These are phyloP conservation scores for Hericium rajendrae DNA, from an alignment of 768 basidiomycete species.

Conservation along the genomic window DNA sequence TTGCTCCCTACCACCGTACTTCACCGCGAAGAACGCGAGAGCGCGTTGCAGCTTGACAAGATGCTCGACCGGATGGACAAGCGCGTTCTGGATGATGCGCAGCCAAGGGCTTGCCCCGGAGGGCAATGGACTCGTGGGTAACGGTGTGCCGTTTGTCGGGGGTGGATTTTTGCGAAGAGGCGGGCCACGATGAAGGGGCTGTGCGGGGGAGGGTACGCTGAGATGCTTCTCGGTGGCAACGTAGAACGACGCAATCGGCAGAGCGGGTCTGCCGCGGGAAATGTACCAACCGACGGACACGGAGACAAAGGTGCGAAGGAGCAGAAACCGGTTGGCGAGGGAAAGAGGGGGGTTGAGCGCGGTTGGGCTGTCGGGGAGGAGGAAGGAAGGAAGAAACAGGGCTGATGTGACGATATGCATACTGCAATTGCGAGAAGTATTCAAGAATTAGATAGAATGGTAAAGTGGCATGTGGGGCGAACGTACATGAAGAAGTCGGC, in stretches of 20 bases:
- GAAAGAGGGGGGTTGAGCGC: conserved; percentile 15
- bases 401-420: conserved; percentile 61
- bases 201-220: conserved; percentile 15
- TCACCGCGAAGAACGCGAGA: conserved; percentile 32
- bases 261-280: conserved; percentile 40
- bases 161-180: conserved; percentile 18
- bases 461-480: neutral
- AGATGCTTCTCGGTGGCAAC: conserved; percentile 14
- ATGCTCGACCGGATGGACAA: conserved; percentile 54
- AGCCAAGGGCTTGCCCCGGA: conserved; percentile 35
- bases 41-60: conserved; percentile 41
- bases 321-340: conserved; percentile 33
- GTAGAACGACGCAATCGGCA: conserved; percentile 44
- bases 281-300: conserved; percentile 46
- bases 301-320: conserved; percentile 51
- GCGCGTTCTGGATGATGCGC: conserved; percentile 38
- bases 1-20: conserved; percentile 33
- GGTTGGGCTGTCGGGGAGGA: conserved; percentile 22
- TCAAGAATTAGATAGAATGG: too few relatives aligned
- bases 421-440: conserved; percentile 21
- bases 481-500: conserved; percentile 56
- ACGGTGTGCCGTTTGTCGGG: neutral
- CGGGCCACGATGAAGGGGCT: neutral
- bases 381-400: conserved; percentile 46
- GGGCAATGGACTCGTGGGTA: conserved; percentile 1